A percentile compares a stretch with the other conserved stretches of the same genome.
Conservation (phyloP, 192 early-diverging fungal genomes). For the Gigaspora rosea region DNA sequence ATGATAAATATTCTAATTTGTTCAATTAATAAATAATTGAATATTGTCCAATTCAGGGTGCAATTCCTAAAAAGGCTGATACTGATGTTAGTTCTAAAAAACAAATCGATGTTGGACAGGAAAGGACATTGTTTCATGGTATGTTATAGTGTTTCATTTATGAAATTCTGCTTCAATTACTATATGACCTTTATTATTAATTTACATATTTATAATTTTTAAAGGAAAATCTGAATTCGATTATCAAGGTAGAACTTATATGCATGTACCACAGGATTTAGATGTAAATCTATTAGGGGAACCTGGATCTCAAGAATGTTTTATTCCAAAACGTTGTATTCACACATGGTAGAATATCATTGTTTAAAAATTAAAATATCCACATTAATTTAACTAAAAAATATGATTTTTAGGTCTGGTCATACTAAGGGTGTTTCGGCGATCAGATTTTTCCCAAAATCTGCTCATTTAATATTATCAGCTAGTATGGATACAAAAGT, state of each 20-base stretch:
- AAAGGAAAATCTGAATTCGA: constrained; percentile 71
- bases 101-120: constrained; percentile 54
- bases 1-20: background rate
- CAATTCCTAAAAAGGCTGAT: constrained; percentile 40
- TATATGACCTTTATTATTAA: background rate
- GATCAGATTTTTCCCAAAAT: constrained; percentile 88
- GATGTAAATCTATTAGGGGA: constrained; percentile 75
- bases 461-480: constrained; percentile 88
- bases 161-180: background rate
- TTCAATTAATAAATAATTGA: background rate
- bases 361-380: background rate
- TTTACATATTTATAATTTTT: background rate
- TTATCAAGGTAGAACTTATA: constrained; percentile 94
- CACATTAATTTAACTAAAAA: background rate
- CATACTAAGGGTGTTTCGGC: constrained; percentile 90
- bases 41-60: constrained; percentile 35
- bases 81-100: constrained; percentile 34
- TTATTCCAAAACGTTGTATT: constrained; percentile 81
- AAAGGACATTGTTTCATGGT: constrained; percentile 88
- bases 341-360: constrained; percentile 70
- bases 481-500: constrained; percentile 93
- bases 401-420: constrained; percentile 50
- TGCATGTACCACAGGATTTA: constrained; percentile 92
- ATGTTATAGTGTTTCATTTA: background rate
- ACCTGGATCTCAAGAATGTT: constrained; percentile 75